Base-by-base conservation (phyloP, 805 yeast genomes). In the Zygosaccharomyces bailii region DNA sequence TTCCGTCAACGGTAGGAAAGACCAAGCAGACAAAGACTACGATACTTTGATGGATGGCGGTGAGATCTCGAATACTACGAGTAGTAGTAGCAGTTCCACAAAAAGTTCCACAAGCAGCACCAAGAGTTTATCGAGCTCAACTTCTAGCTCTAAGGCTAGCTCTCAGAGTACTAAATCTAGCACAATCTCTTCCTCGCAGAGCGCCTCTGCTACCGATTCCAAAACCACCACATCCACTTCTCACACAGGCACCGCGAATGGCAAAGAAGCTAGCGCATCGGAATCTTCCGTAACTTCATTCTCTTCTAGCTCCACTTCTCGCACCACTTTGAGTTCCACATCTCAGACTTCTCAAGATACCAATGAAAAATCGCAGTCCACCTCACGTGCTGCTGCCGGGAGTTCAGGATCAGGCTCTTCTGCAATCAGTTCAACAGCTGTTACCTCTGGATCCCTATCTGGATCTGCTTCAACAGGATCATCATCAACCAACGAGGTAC, bases 1-100 rank as follows among this genome's bases (percentile, higher is more conserved):
- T 51, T 58, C 67, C 41, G 74, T 87, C 31, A 73, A 80, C 52
- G 90, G 89, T 20, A 75, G 86, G 65, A 54, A 61, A 33, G 60
- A 57, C 1, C 58, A 70, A 45, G 84, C 76, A n/a, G 60, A 67
- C 34, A 56, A 55, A 11, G 77, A 75, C 38, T 75, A 72, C 52
- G 49, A 57, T 16, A 56, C 44, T 14, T 52, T 62, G 38, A 56
- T 56, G 34, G 46, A 45, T 34, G 66, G 66, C 48, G 49, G 44
- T 36, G 35, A 53, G 29, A 25, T 62, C 16, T 21, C 58, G 29
- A 41, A 51, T 9, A 21, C 46, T n/a, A 25, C 54, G 8, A 18
- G 55, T n/a, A 11, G 49, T 3, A n/a, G 46, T 7, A 23, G 51
- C n/a, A 30, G 52, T 11, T 29, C 52, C 13, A 24, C 53, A 9